A percentile compares a stretch with the other conserved stretches of the same genome.
Evolutionary conservation across 2,329 filamentous ascomycete species (phyloP).

Genomic region (Sphaerostilbella broomeana): DNA sequence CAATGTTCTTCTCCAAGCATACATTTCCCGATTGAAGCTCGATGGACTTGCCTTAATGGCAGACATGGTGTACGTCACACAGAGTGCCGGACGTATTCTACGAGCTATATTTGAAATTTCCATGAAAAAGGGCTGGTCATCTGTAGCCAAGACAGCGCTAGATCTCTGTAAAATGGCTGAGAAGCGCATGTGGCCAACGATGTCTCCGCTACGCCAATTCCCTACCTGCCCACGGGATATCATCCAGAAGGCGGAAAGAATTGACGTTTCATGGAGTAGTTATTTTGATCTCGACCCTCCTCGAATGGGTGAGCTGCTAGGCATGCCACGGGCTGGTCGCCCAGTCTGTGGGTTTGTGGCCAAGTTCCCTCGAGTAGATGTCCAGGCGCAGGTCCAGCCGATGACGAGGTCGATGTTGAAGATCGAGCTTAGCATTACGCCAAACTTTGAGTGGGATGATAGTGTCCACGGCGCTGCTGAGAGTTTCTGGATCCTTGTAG

Average conservation of each 20-base stretch:
- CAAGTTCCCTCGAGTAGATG: conserved; percentile 88
- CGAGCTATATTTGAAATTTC: conserved; percentile 95
- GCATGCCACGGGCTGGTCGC: conserved; percentile 80
- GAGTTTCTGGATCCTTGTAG: conserved; percentile 94
- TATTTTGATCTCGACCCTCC: conserved; percentile 97
- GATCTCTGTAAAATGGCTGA: conserved; percentile 99
- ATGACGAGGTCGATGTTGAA: conserved; percentile 90
- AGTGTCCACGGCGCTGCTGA: conserved; percentile 80
- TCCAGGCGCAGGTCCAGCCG: conserved; percentile 90
- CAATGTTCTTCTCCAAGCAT: conserved; percentile 93
- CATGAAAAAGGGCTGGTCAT: conserved; percentile 94
- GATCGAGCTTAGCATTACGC: conserved; percentile 83
- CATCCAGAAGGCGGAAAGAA: conserved; percentile 84
- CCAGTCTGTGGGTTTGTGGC: conserved; percentile 79
- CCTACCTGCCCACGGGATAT: conserved; percentile 75
- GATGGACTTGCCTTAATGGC: conserved; percentile 95
- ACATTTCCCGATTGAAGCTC: conserved; percentile 88
- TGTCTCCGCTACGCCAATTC: conserved; percentile 93
- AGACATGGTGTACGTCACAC: conserved; percentile 96
- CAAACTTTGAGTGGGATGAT: conserved; percentile 95
- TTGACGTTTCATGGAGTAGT: conserved; percentile 86
- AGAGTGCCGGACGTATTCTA: conserved; percentile 92
- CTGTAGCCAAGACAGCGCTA: conserved; percentile 83
- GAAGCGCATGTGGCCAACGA: conserved; percentile 99
- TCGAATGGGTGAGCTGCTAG: conserved; percentile 89